A percentile compares a stretch with the other conserved stretches of the same genome.
Conservation (phyloP, 78 protist species). For the Isochrysis galbana region DNA sequence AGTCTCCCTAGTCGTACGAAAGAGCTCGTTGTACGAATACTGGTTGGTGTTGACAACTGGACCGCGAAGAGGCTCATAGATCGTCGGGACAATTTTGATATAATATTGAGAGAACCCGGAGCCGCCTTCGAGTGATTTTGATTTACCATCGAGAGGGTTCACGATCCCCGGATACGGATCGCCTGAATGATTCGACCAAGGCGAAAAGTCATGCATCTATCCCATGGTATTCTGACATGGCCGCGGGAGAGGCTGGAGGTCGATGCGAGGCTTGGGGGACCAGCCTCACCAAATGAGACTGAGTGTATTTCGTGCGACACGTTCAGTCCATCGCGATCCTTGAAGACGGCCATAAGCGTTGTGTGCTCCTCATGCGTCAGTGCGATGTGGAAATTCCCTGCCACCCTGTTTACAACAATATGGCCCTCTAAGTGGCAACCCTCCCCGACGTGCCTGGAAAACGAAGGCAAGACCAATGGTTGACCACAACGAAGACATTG, state of each 20-base stretch:
- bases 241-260: too few species aligned
- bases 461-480: too few species aligned
- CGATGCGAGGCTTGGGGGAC: too few species aligned
- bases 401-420: background rate
- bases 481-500: too few species aligned
- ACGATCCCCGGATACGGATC: background rate
- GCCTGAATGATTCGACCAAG: too few species aligned
- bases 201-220: too few species aligned
- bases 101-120: background rate
- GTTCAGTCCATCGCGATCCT: background rate
- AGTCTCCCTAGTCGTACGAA: background rate
- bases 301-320: background rate
- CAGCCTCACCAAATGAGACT: background rate
- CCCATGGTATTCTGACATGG: too few species aligned
- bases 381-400: slow-evolving; percentile 7
- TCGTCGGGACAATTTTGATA: background rate
- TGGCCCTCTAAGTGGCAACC: background rate
- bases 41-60: background rate
- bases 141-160: background rate
- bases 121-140: background rate
- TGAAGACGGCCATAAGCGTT: background rate
- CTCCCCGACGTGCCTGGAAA: slow-evolving; percentile 27
- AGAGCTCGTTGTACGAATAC: background rate
- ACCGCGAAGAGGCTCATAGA: background rate
- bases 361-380: background rate